Conservation (phyloP, 176 grass and related monocot genomes). For the Oryza brachyantha region DNA sequence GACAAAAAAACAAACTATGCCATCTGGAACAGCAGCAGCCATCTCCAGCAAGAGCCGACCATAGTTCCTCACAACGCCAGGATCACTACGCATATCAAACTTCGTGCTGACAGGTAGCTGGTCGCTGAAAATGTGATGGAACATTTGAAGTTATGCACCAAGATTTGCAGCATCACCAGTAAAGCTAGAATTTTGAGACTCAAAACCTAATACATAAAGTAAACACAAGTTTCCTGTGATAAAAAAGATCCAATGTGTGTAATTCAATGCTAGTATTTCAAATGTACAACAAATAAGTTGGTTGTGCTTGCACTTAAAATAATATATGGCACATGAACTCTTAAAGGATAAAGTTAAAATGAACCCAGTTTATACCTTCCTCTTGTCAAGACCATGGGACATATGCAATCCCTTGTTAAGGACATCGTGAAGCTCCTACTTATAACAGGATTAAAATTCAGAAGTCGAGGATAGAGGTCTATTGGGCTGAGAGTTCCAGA, state of each 20-base stretch:
- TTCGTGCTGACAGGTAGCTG: slow-evolving; percentile 93
- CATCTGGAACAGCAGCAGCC: slow-evolving; percentile 88
- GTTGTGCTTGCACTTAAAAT: background rate
- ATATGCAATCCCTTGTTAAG: slow-evolving; percentile 95
- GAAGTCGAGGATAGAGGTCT: slow-evolving; percentile 85
- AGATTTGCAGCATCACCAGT: background rate
- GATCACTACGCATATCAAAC: slow-evolving; percentile 96
- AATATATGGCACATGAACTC: background rate
- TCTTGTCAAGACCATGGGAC: slow-evolving; percentile 95
- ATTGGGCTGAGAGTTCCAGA: slow-evolving; percentile 96
- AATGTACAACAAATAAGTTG: background rate
- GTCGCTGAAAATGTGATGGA: slow-evolving; percentile 56
- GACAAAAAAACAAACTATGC: slow-evolving; percentile 96
- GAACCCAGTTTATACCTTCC: slow-evolving; percentile 60
- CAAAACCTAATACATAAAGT: background rate
- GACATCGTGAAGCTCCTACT: slow-evolving; percentile 98
- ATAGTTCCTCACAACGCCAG: slow-evolving; percentile 95
- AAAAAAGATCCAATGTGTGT: background rate
- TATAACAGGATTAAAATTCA: slow-evolving; percentile 96
- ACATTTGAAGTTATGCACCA: slow-evolving; percentile 14
- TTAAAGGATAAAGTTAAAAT: background rate
- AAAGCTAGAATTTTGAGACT: background rate
- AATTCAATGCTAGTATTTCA: background rate
- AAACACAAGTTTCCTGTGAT: background rate
- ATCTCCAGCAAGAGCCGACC: slow-evolving; percentile 89